Conservation (phyloP, 352 stramenopile species). For the Pythium monospermum region DNA sequence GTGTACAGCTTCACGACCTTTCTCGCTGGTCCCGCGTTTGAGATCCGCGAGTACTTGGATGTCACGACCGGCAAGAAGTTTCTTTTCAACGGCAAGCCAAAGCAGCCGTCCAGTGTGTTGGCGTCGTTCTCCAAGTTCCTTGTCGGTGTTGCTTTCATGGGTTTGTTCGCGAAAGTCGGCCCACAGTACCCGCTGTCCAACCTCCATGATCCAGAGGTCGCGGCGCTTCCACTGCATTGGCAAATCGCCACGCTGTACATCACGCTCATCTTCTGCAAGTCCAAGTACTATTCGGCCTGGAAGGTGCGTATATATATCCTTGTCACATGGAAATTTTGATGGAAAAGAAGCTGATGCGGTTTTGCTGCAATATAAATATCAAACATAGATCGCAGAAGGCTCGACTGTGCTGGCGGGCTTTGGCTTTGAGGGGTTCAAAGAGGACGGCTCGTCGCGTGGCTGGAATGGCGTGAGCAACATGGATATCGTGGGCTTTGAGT, state of each 20-base stretch:
- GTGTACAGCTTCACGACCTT: slow-evolving; percentile 96
- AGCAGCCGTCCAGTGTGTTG: slow-evolving; percentile 25
- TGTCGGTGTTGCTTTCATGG: slow-evolving; percentile 52
- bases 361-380: too few species aligned
- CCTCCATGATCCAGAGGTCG: slow-evolving; percentile 1
- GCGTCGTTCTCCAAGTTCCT: slow-evolving; percentile 49
- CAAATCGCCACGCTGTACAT: slow-evolving; percentile 78
- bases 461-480: slow-evolving; percentile 95
- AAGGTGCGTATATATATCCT: too few species aligned
- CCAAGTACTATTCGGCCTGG: slow-evolving; percentile 97
- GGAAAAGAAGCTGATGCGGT: too few species aligned
- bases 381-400: slow-evolving; percentile 54
- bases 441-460: slow-evolving; percentile 73
- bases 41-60: slow-evolving; percentile 92
- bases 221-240: slow-evolving; percentile 15
- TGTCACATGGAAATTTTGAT: too few species aligned
- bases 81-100: slow-evolving; percentile 30
- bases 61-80: slow-evolving; percentile 51
- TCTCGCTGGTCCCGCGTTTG: slow-evolving; percentile 92
- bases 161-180: slow-evolving; percentile 31
- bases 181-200: slow-evolving; percentile 24
- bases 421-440: slow-evolving; percentile 94
- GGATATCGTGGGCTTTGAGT: slow-evolving; percentile 95
- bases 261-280: slow-evolving; percentile 79
- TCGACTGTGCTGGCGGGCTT: slow-evolving; percentile 70